Conservation (phyloP, 768 basidiomycete species). For the Suillus ampliporus region DNA sequence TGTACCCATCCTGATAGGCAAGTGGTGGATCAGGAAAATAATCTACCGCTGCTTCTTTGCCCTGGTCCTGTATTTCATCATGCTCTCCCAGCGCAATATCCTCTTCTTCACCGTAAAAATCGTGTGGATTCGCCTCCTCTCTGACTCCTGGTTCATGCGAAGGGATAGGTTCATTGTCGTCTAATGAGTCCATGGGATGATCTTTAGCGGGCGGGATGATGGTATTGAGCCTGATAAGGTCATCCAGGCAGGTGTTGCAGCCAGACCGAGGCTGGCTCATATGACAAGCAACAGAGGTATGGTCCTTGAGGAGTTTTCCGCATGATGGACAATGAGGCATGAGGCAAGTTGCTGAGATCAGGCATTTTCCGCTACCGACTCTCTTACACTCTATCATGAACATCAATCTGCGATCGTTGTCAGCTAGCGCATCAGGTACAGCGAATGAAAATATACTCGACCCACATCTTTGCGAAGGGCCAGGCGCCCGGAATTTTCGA, state of each 20-base stretch:
- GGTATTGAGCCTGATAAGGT: too few species aligned
- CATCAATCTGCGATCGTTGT: not conserved
- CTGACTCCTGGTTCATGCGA: too few species aligned
- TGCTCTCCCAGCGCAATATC: too few species aligned
- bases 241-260: not conserved
- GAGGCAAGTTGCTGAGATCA: not conserved
- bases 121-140: too few species aligned
- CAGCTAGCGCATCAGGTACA: not conserved
- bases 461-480: not conserved
- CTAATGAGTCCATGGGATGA: slow-evolving; percentile 17
- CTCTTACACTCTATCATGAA: not conserved
- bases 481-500: not conserved
- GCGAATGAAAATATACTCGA: not conserved
- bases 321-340: not conserved
- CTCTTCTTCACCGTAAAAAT: too few species aligned
- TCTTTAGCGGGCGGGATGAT: not conserved
- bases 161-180: too few species aligned
- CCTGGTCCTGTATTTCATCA: too few species aligned
- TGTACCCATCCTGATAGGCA: too few species aligned
- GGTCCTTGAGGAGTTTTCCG: not conserved
- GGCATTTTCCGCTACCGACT: not conserved
- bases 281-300: not conserved
- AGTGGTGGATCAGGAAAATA: too few species aligned
- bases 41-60: too few species aligned
- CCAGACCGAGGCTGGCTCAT: not conserved